Evolutionary conservation across 2,329 filamentous ascomycete species (phyloP).

Genomic region (Blumeria graminis): DNA sequence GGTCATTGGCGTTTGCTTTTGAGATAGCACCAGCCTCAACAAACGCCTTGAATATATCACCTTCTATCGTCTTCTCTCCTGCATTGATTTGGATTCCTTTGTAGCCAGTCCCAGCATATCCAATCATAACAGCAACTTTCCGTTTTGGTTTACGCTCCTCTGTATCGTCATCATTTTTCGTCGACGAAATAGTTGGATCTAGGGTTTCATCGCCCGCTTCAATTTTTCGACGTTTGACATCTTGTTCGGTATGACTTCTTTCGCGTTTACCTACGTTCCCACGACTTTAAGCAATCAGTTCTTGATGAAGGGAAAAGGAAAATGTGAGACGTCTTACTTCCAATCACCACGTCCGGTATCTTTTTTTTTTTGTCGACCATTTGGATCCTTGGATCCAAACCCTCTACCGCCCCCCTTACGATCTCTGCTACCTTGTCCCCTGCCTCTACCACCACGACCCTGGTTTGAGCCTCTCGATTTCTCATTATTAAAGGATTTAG

Average conservation of each 20-base stretch:
- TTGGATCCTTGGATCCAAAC: slow-evolving; percentile 13
- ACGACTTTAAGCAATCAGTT: slow-evolving; percentile 25
- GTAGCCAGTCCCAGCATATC: slow-evolving; percentile 90
- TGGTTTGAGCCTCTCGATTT: slow-evolving; percentile 1
- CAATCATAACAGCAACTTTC: slow-evolving; percentile 88
- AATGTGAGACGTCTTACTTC: slow-evolving; percentile 25
- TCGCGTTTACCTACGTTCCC: slow-evolving; percentile 26
- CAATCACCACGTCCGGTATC: slow-evolving; percentile 43
- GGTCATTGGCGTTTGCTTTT: slow-evolving; percentile 89
- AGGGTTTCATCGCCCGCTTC: slow-evolving; percentile 17
- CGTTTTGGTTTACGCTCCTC: slow-evolving; percentile 79
- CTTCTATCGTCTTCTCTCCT: slow-evolving; percentile 78
- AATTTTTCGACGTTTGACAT: slow-evolving; percentile 29
- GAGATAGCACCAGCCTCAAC: slow-evolving; percentile 81
- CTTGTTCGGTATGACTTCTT: slow-evolving; percentile 24
- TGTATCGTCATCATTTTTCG: slow-evolving; percentile 63
- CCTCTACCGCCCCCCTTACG: slow-evolving; percentile 24
- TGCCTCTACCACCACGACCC: slow-evolving; percentile 6
- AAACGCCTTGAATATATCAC: slow-evolving; percentile 80
- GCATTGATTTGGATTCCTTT: slow-evolving; percentile 84
- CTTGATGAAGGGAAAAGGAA: slow-evolving; percentile 13
- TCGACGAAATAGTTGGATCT: slow-evolving; percentile 22
- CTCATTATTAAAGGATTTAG: slow-evolving; percentile 3
- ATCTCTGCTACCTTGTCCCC: slow-evolving; percentile 7
- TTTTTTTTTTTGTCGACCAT: slow-evolving; percentile 30